Base-by-base conservation (phyloP, 2,329 filamentous ascomycete species). In the Claviceps cyperi region DNA sequence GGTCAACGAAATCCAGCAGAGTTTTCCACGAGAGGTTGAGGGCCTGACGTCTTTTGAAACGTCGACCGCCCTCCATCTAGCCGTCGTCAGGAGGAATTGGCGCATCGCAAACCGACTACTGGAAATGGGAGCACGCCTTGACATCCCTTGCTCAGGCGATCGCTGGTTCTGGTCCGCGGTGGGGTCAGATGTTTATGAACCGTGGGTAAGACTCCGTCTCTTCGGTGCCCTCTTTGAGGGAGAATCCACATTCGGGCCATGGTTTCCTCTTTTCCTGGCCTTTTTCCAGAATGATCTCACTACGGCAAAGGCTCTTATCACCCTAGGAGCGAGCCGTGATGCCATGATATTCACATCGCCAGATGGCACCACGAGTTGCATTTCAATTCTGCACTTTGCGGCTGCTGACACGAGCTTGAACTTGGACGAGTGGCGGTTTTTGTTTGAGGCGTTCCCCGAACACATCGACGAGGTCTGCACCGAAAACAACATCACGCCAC, bases 211-310 rank as follows among this genome's bases (percentile, higher is more conserved):
- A 40, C 15, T 48, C 11, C 0, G 2, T 4, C 3, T n/a, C 22
- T 41, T 48, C 24, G 1, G 13, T 7, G 21, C 4, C 38, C 22
- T 36, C 38, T 43, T 32, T 21, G 22, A 13, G 11, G 17, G 22
- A 11, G 1, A 1, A 4, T 8, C 11, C 9, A 7, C 21, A 15
- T 28, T 7, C 4, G 39, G 39, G 5, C 4, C 4, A 3, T 52
- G 48, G 48, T 24, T 47, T 22, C 48, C 51, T 22, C 48, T 52
- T 15, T 38, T 46, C 17, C 5, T 50, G n/a, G 37, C 51, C 1
- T 46, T 36, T 5, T 5, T 52, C 11, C 11, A 5, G n/a, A 21
- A 40, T 14, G n/a, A 50, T 15, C 3, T 2, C 8, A 15, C 15
- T 5, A 50, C 36, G 21, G 51, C 14, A 9, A 7, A 21, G 17